A percentile compares a stretch with the other conserved stretches of the same genome.
phyloP scores from a whole-genome alignment of 1,139 yeast genomes.

The Geotrichum armillariae region DNA sequence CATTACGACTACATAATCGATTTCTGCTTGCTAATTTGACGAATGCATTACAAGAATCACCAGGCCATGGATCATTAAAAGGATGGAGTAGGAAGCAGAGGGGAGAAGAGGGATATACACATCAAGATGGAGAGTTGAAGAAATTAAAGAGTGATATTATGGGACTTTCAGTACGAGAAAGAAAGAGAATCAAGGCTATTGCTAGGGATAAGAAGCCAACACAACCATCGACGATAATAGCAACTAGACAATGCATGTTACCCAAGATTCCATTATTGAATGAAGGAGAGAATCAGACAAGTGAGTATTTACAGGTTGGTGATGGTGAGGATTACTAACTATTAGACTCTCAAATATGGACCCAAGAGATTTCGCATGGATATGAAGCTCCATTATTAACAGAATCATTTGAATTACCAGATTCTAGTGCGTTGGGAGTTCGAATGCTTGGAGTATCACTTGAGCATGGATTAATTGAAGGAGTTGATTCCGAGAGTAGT shows the following conservation, averaged over 20 bases:
- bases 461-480: slow-evolving; percentile 89
- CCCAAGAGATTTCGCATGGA: slow-evolving; percentile 91
- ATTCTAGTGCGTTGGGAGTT: slow-evolving; percentile 63
- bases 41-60: slow-evolving; percentile 73
- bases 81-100: slow-evolving; percentile 51
- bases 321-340: slow-evolving; percentile 10
- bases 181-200: slow-evolving; percentile 80
- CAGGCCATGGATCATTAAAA: slow-evolving; percentile 49
- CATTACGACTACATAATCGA: slow-evolving; percentile 70
- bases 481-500: slow-evolving; percentile 67
- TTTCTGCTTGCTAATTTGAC: slow-evolving; percentile 78
- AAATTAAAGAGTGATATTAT: slow-evolving; percentile 81
- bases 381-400: slow-evolving; percentile 79
- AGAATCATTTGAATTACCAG: slow-evolving; percentile 82
- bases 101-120: slow-evolving; percentile 29
- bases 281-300: slow-evolving; percentile 38
- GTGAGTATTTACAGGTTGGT: slow-evolving; percentile 2
- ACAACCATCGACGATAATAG: slow-evolving; percentile 71
- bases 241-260: slow-evolving; percentile 79
- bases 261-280: slow-evolving; percentile 84
- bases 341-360: slow-evolving; percentile 64
- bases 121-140: slow-evolving; percentile 60
- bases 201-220: slow-evolving; percentile 58
- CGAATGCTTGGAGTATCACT: slow-evolving; percentile 82
- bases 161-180: slow-evolving; percentile 81